Conservation (phyloP, 2,329 filamentous ascomycete species). For the Nakataea oryzae region DNA sequence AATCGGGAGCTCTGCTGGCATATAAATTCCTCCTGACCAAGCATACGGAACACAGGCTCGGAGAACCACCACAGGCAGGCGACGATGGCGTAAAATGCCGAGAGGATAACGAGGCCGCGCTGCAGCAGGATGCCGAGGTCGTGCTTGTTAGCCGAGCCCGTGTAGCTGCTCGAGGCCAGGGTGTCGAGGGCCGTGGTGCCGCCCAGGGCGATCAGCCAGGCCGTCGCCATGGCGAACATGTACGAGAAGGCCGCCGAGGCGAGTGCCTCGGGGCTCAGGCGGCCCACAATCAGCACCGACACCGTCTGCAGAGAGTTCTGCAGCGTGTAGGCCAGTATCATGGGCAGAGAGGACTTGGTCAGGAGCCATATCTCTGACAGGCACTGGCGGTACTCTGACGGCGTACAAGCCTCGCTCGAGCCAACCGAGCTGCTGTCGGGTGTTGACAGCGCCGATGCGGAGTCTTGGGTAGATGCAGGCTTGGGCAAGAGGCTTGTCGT, state of each 20-base stretch:
- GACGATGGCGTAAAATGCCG: constrained; percentile 62
- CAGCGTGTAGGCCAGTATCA: constrained; percentile 75
- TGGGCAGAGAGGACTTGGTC: constrained; percentile 59
- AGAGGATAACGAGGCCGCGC: constrained; percentile 61
- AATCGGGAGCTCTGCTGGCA: constrained; percentile 65
- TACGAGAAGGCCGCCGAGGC: constrained; percentile 79
- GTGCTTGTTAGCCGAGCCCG: constrained; percentile 66
- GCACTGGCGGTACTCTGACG: constrained; percentile 19
- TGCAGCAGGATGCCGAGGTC: constrained; percentile 73
- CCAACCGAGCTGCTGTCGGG: background rate
- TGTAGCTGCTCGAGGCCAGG: constrained; percentile 72
- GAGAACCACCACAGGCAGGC: constrained; percentile 65
- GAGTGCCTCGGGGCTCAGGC: constrained; percentile 67
- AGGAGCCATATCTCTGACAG: constrained; percentile 56
- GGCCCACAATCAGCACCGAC: constrained; percentile 72
- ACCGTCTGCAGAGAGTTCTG: constrained; percentile 79
- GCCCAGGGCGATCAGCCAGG: constrained; percentile 77
- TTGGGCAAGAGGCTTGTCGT: constrained; percentile 1
- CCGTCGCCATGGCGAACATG: constrained; percentile 89
- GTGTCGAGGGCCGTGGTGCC: constrained; percentile 83
- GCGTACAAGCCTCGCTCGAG: no score
- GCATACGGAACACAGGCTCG: constrained; percentile 59
- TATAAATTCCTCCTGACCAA: constrained; percentile 72
- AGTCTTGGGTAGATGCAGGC: background rate
- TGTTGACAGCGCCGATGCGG: background rate